Percentiles rank a stretch among this genome's conserved stretches.
These are phyloP conservation scores for Apiotrichum sp. DNA, from an alignment of 1,284 basidiomycete species.

Conservation along the genomic window DNA sequence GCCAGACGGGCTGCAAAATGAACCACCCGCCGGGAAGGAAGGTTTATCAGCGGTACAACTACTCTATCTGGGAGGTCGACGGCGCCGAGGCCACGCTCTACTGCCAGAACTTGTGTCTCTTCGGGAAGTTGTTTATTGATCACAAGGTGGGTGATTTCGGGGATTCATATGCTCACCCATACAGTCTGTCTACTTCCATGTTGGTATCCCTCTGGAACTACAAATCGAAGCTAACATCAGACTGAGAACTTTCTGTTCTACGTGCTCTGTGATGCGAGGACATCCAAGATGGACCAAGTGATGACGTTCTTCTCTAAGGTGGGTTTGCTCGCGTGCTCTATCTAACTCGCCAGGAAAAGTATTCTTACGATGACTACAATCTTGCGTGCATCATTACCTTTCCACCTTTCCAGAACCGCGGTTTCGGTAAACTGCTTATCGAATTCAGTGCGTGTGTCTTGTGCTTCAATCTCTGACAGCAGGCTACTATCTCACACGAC, in stretches of 20 bases:
- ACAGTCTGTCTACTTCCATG: slow-evolving; percentile 88
- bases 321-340: slow-evolving; percentile 1
- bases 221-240: too few species aligned
- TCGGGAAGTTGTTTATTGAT: slow-evolving; percentile 98
- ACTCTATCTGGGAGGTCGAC: slow-evolving; percentile 93
- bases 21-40: slow-evolving; percentile 78
- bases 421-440: slow-evolving; percentile 92
- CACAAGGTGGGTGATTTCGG: slow-evolving; percentile 64
- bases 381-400: slow-evolving; percentile 94
- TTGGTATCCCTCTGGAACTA: slow-evolving; percentile 31
- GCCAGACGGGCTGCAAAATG: slow-evolving; percentile 63
- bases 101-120: slow-evolving; percentile 89
- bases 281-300: slow-evolving; percentile 69
- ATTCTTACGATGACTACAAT: slow-evolving; percentile 95
- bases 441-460: slow-evolving; percentile 71
- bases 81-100: slow-evolving; percentile 81
- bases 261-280: slow-evolving; percentile 74
- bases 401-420: slow-evolving; percentile 83
- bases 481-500: slow-evolving; percentile 87
- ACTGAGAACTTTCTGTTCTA: slow-evolving; percentile 69
- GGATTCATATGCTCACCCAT: too few species aligned
- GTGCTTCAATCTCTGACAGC: background rate
- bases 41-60: slow-evolving; percentile 84
- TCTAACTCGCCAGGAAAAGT: slow-evolving; percentile 65
- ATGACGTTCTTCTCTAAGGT: slow-evolving; percentile 96